A percentile compares a stretch with the other conserved stretches of the same genome.
Conservation (phyloP, 345 rosid species). For the Raphanus sativus region DNA sequence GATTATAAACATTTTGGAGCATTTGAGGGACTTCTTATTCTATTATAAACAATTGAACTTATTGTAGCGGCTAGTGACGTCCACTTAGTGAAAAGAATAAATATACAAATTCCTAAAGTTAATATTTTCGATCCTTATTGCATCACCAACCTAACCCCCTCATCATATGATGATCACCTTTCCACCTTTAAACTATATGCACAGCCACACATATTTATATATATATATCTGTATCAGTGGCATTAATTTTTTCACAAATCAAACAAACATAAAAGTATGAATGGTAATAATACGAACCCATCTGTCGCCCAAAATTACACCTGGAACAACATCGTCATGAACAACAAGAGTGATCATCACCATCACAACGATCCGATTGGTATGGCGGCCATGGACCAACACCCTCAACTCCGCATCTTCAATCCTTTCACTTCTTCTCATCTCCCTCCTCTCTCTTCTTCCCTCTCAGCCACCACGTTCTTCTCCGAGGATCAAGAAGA, state of each 20-base stretch:
- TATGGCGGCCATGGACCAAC: slow-evolving; percentile 50
- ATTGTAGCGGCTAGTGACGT: slow-evolving; percentile 28
- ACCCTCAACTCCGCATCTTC: slow-evolving; percentile 36
- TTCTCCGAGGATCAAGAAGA: slow-evolving; percentile 25
- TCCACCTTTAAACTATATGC: slow-evolving; percentile 15
- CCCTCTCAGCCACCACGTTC: slow-evolving; percentile 30
- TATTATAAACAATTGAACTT: neutral
- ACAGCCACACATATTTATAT: neutral
- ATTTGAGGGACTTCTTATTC: neutral
- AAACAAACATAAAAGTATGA: slow-evolving; percentile 41
- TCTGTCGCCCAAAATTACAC: slow-evolving; percentile 45
- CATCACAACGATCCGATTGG: slow-evolving; percentile 34
- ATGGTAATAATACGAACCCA: slow-evolving; percentile 47
- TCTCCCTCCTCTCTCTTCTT: slow-evolving; percentile 33
- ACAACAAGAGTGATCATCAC: neutral
- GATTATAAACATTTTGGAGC: neutral
- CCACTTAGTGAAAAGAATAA: slow-evolving; percentile 9
- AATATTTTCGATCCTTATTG: slow-evolving; percentile 29
- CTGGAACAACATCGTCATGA: slow-evolving; percentile 38
- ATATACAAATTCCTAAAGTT: neutral
- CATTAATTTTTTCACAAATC: slow-evolving; percentile 15
- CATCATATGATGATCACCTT: slow-evolving; percentile 35
- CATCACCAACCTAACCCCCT: slow-evolving; percentile 51
- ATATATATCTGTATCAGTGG: neutral
- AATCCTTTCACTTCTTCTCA: slow-evolving; percentile 34